phyloP scores from a whole-genome alignment of 257 asterid species.

The Ophiorrhiza pumila region DNA sequence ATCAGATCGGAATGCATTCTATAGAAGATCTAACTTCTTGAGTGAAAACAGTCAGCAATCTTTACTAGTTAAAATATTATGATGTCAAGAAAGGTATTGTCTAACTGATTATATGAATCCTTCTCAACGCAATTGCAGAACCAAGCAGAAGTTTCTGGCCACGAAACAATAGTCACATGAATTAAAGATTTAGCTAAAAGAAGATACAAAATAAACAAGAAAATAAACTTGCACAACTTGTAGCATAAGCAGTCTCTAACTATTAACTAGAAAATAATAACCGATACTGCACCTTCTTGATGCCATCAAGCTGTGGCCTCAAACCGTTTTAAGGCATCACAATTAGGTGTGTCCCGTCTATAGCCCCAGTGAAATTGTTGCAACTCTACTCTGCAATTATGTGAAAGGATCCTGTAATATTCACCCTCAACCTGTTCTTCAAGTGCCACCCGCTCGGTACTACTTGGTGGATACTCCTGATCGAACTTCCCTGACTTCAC shows the following conservation, averaged over 20 bases:
- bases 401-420: slow-evolving; percentile 51
- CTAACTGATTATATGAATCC: background rate
- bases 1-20: background rate
- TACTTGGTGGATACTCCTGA: slow-evolving; percentile 61
- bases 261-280: background rate
- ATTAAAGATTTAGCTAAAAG: background rate
- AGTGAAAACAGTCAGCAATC: background rate
- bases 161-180: background rate
- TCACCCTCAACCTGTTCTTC: slow-evolving; percentile 70
- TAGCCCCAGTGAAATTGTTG: slow-evolving; percentile 86
- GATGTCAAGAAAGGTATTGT: background rate
- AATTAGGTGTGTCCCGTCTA: slow-evolving; percentile 65
- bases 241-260: background rate
- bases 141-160: background rate
- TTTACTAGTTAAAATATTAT: background rate
- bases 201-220: background rate
- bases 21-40: background rate
- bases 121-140: background rate
- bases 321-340: slow-evolving; percentile 78
- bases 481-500: slow-evolving; percentile 72
- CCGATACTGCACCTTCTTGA: slow-evolving; percentile 25
- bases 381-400: slow-evolving; percentile 75
- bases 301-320: slow-evolving; percentile 46
- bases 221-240: background rate
- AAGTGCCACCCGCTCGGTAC: slow-evolving; percentile 49